Evolutionary conservation across 108 stramenopile species (phyloP), one percentile per base, ranked within the genome.

Genomic region (Stephanodiscus triporus): DNA sequence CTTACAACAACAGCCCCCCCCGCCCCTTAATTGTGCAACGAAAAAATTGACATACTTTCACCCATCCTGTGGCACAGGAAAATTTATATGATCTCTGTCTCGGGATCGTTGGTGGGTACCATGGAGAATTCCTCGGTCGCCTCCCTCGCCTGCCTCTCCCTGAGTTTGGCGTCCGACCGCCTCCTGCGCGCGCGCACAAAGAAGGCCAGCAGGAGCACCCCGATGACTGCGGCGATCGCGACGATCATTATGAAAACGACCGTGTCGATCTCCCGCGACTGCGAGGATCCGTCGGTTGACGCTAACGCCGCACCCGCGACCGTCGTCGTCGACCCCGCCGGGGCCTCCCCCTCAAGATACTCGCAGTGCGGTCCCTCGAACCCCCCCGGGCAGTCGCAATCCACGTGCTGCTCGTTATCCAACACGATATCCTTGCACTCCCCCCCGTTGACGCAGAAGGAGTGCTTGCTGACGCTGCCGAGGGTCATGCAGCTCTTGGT

Each of bases 391-490:
- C 79, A 80, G 24, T 58, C 26, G 43, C 79, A 80, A 68, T 73
- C 68, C 32, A 62, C 49, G 34, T 80, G 79, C 22, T 34, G 42
- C 58, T 85, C 68, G 34, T 72, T 83, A 27, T 73, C 59, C 19
- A 63, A 55, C 9, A 86, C 67, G 8, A 75, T 63, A 1, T 61
- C 78, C 19, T 34, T 20, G 62, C 88, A 89, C n/a, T 58, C 69
- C 42, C 88, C 88, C 17, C 71, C 81, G 63, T 89, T 89, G 36
- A 78, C 85, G 63, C 88, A 89, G 73, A 87, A 89, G n/a, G 83
- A 78, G 63, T 78, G 84, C 51, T 70, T 72, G 50, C 69, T 80
- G 14, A 48, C 36, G 37, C 72, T 70, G 7, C 66, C 70, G 24
- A 79, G 73, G 13, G 37, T 51, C 72, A 85, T 82, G 63, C 88